These are phyloP conservation scores for Entrophospora sp. DNA, from an alignment of 192 early-diverging fungal species.

Conservation along the genomic window DNA sequence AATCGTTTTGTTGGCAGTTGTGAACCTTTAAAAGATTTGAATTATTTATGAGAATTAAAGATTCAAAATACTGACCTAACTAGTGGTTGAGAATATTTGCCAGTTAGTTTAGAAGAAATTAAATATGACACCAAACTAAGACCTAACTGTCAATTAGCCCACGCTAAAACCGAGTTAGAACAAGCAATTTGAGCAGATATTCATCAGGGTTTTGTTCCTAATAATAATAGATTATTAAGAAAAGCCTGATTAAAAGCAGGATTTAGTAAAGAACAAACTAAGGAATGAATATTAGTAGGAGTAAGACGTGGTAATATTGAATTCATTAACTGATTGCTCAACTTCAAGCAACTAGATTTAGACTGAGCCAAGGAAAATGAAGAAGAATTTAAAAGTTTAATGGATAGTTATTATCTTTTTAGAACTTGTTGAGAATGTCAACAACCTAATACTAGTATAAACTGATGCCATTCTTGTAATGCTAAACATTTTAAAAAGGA, in stretches of 20 bases:
- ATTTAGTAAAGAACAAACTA: slow-evolving; percentile 8
- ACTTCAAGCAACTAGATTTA: neutral
- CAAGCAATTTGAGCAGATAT: neutral
- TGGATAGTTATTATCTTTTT: neutral
- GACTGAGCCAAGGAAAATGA: neutral
- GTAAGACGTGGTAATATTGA: too few species aligned
- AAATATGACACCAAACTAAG: slow-evolving; percentile 3
- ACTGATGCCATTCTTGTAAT: neutral
- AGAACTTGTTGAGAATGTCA: neutral
- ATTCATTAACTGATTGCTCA: neutral
- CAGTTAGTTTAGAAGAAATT: neutral
- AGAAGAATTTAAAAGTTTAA: neutral
- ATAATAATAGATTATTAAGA: neutral
- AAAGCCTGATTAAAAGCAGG: slow-evolving; percentile 6
- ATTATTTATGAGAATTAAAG: neutral
- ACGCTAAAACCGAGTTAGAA: neutral
- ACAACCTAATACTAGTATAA: neutral
- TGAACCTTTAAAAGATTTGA: neutral
- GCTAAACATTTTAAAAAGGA: neutral
- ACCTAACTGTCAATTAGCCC: slow-evolving; percentile 10
- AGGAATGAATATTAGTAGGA: neutral
- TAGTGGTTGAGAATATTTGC: slow-evolving; percentile 8
- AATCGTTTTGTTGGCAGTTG: neutral
- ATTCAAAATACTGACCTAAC: slow-evolving; percentile 10
- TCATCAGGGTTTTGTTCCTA: neutral